phyloP scores from a whole-genome alignment of 345 rosid genomes.

The Citrus medica region DNA sequence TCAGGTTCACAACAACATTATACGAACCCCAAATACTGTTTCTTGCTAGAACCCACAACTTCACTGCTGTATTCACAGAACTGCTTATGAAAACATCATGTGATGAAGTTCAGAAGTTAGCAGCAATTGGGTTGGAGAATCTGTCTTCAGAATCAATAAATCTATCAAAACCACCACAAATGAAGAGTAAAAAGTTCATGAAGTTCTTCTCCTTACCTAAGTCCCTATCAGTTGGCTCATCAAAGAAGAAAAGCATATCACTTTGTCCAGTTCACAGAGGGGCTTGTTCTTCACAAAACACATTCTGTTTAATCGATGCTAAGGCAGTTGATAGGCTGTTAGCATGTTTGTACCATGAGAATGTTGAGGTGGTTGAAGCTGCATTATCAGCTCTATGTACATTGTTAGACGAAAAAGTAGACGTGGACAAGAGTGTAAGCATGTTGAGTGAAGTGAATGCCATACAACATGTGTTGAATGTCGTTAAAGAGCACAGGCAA shows the following conservation, averaged over 20 bases:
- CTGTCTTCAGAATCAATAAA: slow-evolving; percentile 63
- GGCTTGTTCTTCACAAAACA: slow-evolving; percentile 66
- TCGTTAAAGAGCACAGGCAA: slow-evolving; percentile 58
- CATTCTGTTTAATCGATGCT: slow-evolving; percentile 87
- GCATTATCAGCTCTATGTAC: slow-evolving; percentile 81
- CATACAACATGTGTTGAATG: slow-evolving; percentile 51
- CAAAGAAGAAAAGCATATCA: slow-evolving; percentile 39
- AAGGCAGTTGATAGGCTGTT: slow-evolving; percentile 71
- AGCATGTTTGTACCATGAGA: slow-evolving; percentile 73
- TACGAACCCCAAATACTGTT: slow-evolving; percentile 62
- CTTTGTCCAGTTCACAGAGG: slow-evolving; percentile 79
- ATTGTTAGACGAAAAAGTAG: slow-evolving; percentile 78
- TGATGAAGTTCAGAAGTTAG: slow-evolving; percentile 78
- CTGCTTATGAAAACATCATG: slow-evolving; percentile 69
- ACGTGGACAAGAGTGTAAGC: slow-evolving; percentile 58
- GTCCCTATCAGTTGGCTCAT: slow-evolving; percentile 40
- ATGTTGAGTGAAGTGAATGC: slow-evolving; percentile 58
- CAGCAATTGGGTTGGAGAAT: slow-evolving; percentile 78
- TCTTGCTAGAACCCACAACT: slow-evolving; percentile 62
- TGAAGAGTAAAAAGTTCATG: slow-evolving; percentile 40
- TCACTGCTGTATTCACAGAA: slow-evolving; percentile 69
- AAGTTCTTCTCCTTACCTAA: slow-evolving; percentile 42
- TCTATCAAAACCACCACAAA: slow-evolving; percentile 51
- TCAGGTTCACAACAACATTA: slow-evolving; percentile 80
- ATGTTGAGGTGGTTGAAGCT: slow-evolving; percentile 71